Base-by-base conservation (phyloP, 208 protist genomes). In the Acanthamoeba healyi region DNA sequence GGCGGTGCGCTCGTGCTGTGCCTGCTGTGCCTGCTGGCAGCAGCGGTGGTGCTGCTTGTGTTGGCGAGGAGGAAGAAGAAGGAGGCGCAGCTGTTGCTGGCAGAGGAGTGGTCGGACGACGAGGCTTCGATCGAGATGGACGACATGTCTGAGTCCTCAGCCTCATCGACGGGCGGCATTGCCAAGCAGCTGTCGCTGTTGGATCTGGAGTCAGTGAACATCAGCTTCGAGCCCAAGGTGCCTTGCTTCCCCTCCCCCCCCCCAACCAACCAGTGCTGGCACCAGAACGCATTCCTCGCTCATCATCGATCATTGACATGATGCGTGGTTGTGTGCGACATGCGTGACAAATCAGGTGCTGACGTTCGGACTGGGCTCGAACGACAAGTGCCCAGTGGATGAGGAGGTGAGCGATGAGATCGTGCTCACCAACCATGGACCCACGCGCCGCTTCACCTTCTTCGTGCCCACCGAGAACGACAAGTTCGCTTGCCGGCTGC, bases 381-480 rank as follows among this genome's bases (percentile, higher is more conserved):
- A 91, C 84, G 58, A 72, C 58, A 91, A 91, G 58, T 91, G 84
- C 29, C 84, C 84, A 22, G 84, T 91, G 51, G 84, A 91, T 32
- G 56, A 91, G 84, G 84, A 91, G 29, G 58, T 91, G 51, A 63
- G 58, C 51, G 84, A 91, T 49, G 58, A 91, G 84, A 91, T 91
- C 54, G 58, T 72, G 56, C 44, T 91, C 51, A 91, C 84, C 84
- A 91, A 91, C 84, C 32, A 91, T 38, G 84, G 84, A 9, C 22
- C 51, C 22, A 10, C 84, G 34, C 84, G 84, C 22, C 51, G 58
- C 36, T 91, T 91, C 58, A 91, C 84, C 36, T 91, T 91, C 84
- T 91, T 91, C 84, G 84, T 91, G 51, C 84, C 84, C 19, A 74
- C 84, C 38, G 84, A 91, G 56, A 91, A 91, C 42, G 84, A 91